Conservation (phyloP, 2,329 filamentous ascomycete genomes). For the Monilinia aucupariae region DNA sequence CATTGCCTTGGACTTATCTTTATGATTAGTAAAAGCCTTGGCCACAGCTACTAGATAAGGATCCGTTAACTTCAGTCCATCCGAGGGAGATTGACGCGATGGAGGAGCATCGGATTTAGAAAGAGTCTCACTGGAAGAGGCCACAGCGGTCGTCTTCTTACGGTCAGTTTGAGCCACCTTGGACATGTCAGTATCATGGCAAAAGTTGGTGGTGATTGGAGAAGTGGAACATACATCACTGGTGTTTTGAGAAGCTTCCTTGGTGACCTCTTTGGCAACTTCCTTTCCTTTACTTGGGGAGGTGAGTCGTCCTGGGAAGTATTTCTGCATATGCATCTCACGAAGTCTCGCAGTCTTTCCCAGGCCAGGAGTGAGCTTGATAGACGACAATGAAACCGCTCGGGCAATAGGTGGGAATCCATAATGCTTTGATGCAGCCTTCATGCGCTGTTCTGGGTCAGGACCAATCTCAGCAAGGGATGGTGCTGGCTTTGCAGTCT, state of each 20-base stretch:
- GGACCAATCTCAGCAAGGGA: background rate
- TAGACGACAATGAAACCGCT: background rate
- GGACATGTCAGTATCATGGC: background rate
- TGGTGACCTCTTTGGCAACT: background rate
- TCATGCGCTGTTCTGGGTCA: constrained; percentile 1
- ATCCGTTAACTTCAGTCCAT: constrained; percentile 16
- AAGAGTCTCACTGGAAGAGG: constrained; percentile 14
- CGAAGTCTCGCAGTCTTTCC: background rate
- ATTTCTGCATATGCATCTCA: background rate
- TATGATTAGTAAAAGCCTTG: constrained; percentile 12
- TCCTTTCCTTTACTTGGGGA: background rate
- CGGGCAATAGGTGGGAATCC: background rate
- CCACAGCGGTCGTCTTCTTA: constrained; percentile 9
- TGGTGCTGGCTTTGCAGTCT: background rate
- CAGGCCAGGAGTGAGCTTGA: background rate
- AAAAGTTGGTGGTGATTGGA: background rate
- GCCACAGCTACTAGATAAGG: constrained; percentile 17
- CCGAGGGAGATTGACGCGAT: background rate
- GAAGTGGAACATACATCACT: background rate
- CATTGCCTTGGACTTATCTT: constrained; percentile 7
- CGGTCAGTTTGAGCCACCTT: constrained; percentile 5
- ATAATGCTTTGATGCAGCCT: background rate
- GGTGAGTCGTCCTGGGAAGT: background rate
- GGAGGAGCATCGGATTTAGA: constrained; percentile 5
- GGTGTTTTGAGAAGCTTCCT: background rate